Conservation (phyloP, 257 asterid species). For the Scutellaria barbata region DNA sequence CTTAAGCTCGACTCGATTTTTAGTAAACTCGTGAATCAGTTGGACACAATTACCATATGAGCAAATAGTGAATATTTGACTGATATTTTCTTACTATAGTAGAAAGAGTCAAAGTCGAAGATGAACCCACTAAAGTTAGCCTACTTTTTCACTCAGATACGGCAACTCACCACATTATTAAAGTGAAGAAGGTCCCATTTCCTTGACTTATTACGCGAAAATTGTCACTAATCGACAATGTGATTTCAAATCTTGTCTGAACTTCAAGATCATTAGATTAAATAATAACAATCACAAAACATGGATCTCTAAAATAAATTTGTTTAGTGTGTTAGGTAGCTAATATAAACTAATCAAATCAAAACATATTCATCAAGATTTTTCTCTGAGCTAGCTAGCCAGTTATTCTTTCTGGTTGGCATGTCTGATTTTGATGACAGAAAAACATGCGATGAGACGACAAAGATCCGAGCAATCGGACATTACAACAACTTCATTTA, state of each 20-base stretch:
- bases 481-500: constrained; percentile 36
- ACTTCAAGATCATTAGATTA: background rate
- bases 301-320: background rate
- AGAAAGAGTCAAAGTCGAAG: background rate
- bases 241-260: constrained; percentile 27
- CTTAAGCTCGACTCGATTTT: too few relatives aligned
- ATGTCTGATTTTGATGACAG: background rate
- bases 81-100: too few relatives aligned
- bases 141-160: constrained; percentile 23
- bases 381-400: constrained; percentile 6
- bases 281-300: background rate
- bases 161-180: constrained; percentile 8
- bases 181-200: constrained; percentile 26
- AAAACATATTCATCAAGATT: background rate
- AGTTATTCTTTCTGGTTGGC: constrained; percentile 15
- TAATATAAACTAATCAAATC: constrained; percentile 13
- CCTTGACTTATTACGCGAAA: constrained; percentile 19
- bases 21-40: background rate
- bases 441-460: constrained; percentile 3
- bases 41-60: background rate
- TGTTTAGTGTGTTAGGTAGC: constrained; percentile 17
- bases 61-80: too few relatives aligned
- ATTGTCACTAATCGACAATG: constrained; percentile 10
- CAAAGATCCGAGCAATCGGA: constrained; percentile 1
- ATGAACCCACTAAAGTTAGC: background rate